Base-by-base conservation (phyloP, 225 moss, liverwort and hornwort species). In the Physcomitrium patens region DNA sequence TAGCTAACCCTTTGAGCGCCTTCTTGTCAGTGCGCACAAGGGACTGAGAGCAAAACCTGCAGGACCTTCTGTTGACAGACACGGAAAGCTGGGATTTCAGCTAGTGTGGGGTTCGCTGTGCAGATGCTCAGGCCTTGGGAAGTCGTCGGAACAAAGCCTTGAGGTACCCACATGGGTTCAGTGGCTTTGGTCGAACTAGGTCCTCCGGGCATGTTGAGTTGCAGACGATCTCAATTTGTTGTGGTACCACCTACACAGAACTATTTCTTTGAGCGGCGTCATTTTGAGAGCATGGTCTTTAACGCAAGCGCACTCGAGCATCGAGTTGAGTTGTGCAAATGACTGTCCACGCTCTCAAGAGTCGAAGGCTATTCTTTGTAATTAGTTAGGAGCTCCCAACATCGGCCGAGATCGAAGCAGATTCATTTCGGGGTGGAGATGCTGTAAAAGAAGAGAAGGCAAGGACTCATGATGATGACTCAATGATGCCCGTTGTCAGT, bases 301-400 rank as follows among this genome's bases (percentile, higher is more conserved):
- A 47, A 28, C 18, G 17, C 47, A n/a, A 28, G 37, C 43, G 16
- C 58, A 64, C 64, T n/a, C 10, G n/a, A 19, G 45, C 65, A 42
- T 43, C 57, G 69, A 73, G 58, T 47, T 45, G 70, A 24, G 24
- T 24, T 24, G 77, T 80, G 83, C 83, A 80, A 77, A 86, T 86
- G 86, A 78, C 80, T 80, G 75, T 76, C 17, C 83, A 58, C 75
- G 65, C 76, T 69, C 71, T 83, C 71, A 77, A 75, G 22, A 78
- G 60, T 49, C 50, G 86, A 68, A 80, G 80, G 80, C 68, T 80
- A 68, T 80, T 78, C 55, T 78, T 80, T 53, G 86, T 83, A 53
- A 79, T 86, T 56, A 83, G 80, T 75, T 75, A 80, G 80, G 24
- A 24, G 24, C 24, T 24, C 24, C 24, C 1, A 24, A 24, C 24